Conservation (phyloP, 257 asterid species). For the Solanum ahanhuiri region DNA sequence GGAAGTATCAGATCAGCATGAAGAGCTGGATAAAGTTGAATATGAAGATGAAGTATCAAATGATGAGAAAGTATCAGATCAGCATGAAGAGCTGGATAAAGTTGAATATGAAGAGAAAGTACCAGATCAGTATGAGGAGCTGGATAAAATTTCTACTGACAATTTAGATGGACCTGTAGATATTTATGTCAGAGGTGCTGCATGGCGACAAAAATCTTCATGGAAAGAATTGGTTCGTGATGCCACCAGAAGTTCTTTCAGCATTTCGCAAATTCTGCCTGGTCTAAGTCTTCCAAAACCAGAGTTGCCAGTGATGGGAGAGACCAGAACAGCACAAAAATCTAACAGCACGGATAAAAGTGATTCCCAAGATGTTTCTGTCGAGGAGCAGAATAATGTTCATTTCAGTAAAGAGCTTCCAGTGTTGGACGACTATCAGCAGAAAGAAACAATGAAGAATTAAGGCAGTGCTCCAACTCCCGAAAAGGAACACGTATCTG, state of each 20-base stretch:
- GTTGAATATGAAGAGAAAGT: background rate
- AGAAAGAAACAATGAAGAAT: background rate
- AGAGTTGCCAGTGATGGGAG: conserved; percentile 3
- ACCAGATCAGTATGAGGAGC: conserved; percentile 5
- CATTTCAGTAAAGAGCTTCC: conserved; percentile 2
- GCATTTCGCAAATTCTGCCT: conserved; percentile 52
- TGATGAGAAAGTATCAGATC: no score
- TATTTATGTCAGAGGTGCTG: no score
- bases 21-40: background rate
- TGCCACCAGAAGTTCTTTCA: conserved; percentile 41
- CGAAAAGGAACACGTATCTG: conserved; percentile 3
- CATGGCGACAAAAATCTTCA: no score
- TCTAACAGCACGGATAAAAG: conserved; percentile 1
- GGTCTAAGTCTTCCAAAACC: conserved; percentile 20
- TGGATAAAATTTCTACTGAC: background rate
- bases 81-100: no score
- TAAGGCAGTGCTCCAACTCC: conserved; percentile 6
- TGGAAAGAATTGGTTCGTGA: conserved; percentile 35
- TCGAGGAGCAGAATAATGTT: conserved; percentile 8
- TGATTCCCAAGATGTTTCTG: background rate
- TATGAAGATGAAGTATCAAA: no score
- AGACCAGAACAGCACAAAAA: conserved; percentile 3
- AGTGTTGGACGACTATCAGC: conserved; percentile 2
- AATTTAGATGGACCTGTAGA: no score
- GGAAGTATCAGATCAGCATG: background rate